A percentile compares a stretch with the other conserved stretches of the same genome.
phyloP scores from a whole-genome alignment of 2,329 filamentous ascomycete genomes.

The Cadophora malorum region DNA sequence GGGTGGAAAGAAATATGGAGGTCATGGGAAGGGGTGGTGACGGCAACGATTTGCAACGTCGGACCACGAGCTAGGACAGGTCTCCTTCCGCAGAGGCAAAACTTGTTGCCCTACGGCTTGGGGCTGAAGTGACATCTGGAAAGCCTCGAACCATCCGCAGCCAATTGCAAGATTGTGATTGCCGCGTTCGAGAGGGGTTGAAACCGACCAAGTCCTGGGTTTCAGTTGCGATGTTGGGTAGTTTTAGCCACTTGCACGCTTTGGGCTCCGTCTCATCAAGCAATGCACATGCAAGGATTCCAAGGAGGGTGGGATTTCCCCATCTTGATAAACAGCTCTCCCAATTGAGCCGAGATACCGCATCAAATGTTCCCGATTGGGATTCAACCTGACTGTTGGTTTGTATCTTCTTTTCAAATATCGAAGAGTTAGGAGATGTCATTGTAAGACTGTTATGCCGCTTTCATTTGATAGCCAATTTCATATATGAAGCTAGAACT shows the following conservation, averaged over 20 bases:
- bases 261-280: slow-evolving; percentile 14
- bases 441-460: neutral
- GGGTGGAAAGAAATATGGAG: slow-evolving; percentile 11
- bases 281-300: slow-evolving; percentile 9
- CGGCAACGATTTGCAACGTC: slow-evolving; percentile 16
- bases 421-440: neutral
- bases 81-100: slow-evolving; percentile 13
- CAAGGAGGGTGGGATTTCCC: slow-evolving; percentile 4
- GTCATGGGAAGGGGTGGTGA: slow-evolving; percentile 22
- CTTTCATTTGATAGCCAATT: neutral
- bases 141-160: neutral
- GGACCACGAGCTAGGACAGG: neutral
- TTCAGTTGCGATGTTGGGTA: slow-evolving; percentile 12
- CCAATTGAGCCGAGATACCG: neutral
- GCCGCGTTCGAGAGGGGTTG: slow-evolving; percentile 13
- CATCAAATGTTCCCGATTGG: neutral
- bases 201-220: slow-evolving; percentile 8
- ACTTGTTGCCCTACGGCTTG: slow-evolving; percentile 1
- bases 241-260: slow-evolving; percentile 1
- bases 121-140: slow-evolving; percentile 2
- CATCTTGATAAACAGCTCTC: slow-evolving; percentile 5
- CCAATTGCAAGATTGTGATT: slow-evolving; percentile 4
- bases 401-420: neutral
- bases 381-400: neutral
- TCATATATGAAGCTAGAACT: neutral